Evolutionary conservation across 2,329 filamentous ascomycete genomes (phyloP).

Genomic region (Colletotrichum gloeosporioides): DNA sequence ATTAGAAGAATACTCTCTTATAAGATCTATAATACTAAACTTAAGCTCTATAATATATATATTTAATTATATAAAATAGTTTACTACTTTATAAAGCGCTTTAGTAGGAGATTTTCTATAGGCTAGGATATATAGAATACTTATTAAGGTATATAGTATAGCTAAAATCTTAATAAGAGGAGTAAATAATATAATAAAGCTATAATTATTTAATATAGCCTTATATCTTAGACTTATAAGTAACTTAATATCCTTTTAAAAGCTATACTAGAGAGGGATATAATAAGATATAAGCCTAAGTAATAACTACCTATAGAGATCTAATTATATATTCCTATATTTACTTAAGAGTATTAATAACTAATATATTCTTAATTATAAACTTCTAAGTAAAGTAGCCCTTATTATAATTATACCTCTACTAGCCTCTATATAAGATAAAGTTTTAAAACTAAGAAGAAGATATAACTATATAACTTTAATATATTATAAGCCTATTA

Average conservation of each 20-base stretch:
- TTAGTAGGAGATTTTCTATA: neutral
- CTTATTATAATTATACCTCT: neutral
- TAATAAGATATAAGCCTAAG: neutral
- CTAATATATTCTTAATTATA: neutral
- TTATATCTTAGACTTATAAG: neutral
- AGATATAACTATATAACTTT: neutral
- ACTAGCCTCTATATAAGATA: neutral
- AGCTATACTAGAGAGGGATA: neutral
- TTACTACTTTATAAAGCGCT: neutral
- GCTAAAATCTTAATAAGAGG: neutral
- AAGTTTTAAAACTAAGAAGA: neutral
- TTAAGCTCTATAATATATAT: neutral
- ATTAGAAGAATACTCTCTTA: neutral
- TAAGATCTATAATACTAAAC: neutral
- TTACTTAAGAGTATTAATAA: neutral
- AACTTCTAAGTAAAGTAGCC: neutral
- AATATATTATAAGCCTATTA: neutral
- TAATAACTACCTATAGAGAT: neutral
- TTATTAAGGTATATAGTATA: neutral
- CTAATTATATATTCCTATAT: neutral
- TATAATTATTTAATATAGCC: neutral
- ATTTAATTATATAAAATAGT: neutral
- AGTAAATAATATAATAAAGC: neutral
- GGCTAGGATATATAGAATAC: fast-evolving
- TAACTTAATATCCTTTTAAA: neutral